Evolutionary conservation across 805 yeast species (phyloP), one percentile per base, ranked within the genome.

Genomic region (Torulaspora gathmanii): DNA sequence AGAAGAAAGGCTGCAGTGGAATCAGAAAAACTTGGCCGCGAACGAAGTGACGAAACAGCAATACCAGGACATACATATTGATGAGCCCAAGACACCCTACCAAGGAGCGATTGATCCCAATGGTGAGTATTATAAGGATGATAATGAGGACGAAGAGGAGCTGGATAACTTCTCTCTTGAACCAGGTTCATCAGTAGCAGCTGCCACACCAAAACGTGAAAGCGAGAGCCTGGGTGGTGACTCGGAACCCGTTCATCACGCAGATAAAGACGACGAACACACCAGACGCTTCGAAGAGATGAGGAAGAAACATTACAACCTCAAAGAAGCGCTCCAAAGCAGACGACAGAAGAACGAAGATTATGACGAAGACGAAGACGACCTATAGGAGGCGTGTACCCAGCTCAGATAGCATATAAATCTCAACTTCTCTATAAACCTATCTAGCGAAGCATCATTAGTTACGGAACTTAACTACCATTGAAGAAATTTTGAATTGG

Each of bases 11-110:
- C 71, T 88, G 54, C 75, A 81, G 60, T 90, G 96, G 96, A 95
- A 90, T 61, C 90, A 86, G 53, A 71, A 81, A 50, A 90, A 90
- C 57, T 65, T 90, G 43, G 77, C 74, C 41, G 77, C 75, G 41
- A 73, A 73, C 46, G 76, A 75, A 40, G 63, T 77, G n/a, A 75
- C 86, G 3, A 95, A 89, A 60, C 85, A 79, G 61, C 86, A 83
- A 54, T 63, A 61, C 34, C 71, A 68, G 40, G 72, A 71, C 46
- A 63, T 71, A 35, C 65, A 62, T 46, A 87, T 90, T 35, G 95
- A 87, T 59, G 97, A 90, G 63, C 97, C 97, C 17, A 90, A 90
- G 70, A 90, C 97, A 1, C 97, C 97, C 4, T 90, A 84, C 58
- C 95, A 86, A 61, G 95, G 93, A 9, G 95, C 95, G 0, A 83